These are phyloP conservation scores for Candida nemodendra DNA, from an alignment of 805 yeast species.

Conservation along the genomic window DNA sequence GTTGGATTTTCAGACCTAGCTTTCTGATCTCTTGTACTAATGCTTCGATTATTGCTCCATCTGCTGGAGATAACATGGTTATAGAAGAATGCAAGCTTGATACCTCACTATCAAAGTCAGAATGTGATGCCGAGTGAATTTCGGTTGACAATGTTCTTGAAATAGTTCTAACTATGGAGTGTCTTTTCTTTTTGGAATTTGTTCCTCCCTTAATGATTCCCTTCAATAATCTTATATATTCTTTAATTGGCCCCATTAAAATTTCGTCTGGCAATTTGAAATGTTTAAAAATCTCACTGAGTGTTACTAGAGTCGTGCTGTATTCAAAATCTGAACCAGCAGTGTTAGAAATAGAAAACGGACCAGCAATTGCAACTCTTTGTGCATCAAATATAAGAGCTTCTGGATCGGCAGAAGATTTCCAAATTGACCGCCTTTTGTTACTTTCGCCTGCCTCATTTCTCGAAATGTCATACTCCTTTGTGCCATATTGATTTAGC, in stretches of 20 bases:
- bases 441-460: neutral
- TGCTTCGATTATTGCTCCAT: slow-evolving; percentile 9
- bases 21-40: slow-evolving; percentile 9
- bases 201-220: slow-evolving; percentile 11
- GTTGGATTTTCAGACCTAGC: slow-evolving; percentile 7
- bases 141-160: slow-evolving; percentile 7
- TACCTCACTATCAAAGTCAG: slow-evolving; percentile 2
- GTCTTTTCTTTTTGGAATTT: slow-evolving; percentile 8
- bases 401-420: neutral
- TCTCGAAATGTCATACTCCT: neutral
- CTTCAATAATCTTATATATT: slow-evolving; percentile 16
- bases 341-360: slow-evolving; percentile 9
- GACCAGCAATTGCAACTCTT: slow-evolving; percentile 6
- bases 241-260: slow-evolving; percentile 19
- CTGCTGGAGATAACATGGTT: slow-evolving; percentile 10
- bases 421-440: neutral
- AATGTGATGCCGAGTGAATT: slow-evolving; percentile 1
- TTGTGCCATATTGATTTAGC: neutral
- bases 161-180: slow-evolving; percentile 3
- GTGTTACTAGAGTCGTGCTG: slow-evolving; percentile 7
- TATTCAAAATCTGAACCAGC: slow-evolving; percentile 4
- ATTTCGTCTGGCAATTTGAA: slow-evolving; percentile 28
- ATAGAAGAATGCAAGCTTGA: slow-evolving; percentile 11
- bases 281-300: slow-evolving; percentile 22
- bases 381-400: neutral